phyloP scores from a whole-genome alignment of 1,139 yeast species.

The Schizosaccharomyces versatilis region DNA sequence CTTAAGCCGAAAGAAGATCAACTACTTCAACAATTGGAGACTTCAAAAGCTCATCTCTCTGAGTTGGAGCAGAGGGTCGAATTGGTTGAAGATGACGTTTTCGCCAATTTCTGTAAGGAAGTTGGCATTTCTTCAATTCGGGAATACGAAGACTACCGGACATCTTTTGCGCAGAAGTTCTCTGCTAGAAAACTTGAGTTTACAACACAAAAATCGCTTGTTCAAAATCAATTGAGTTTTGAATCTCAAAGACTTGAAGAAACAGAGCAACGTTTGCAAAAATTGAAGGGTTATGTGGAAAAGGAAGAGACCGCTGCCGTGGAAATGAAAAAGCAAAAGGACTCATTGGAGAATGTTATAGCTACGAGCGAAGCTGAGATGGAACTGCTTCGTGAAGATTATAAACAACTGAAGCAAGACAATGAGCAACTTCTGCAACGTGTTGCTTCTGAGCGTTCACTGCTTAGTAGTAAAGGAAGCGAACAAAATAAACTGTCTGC shows the following conservation, averaged over 20 bases:
- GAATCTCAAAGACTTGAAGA: conserved; percentile 37
- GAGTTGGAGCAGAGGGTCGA: conserved; percentile 13
- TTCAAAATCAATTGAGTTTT: conserved; percentile 40
- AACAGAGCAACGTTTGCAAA: conserved; percentile 26
- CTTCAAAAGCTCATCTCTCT: conserved; percentile 8
- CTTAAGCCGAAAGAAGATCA: conserved; percentile 15
- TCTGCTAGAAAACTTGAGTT: conserved; percentile 44
- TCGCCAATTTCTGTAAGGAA: conserved; percentile 30
- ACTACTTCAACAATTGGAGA: conserved; percentile 10
- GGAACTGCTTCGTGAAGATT: conserved; percentile 14
- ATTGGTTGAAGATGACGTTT: conserved; percentile 21
- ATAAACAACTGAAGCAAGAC: neutral
- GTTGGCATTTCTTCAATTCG: conserved; percentile 31
- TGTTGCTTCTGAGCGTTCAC: neutral
- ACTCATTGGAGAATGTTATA: conserved; percentile 8
- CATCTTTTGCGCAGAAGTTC: conserved; percentile 35
- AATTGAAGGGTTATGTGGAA: conserved; percentile 21
- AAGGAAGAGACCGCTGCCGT: conserved; percentile 21
- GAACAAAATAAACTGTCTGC: conserved; percentile 15
- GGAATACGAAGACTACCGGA: conserved; percentile 49
- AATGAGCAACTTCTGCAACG: neutral
- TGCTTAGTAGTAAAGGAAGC: neutral
- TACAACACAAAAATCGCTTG: conserved; percentile 36
- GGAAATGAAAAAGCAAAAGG: conserved; percentile 20
- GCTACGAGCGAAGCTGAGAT: conserved; percentile 26